A percentile compares a stretch with the other conserved stretches of the same genome.
Conservation (phyloP, 495 filamentous ascomycete species). For the Xylaria longipes region DNA sequence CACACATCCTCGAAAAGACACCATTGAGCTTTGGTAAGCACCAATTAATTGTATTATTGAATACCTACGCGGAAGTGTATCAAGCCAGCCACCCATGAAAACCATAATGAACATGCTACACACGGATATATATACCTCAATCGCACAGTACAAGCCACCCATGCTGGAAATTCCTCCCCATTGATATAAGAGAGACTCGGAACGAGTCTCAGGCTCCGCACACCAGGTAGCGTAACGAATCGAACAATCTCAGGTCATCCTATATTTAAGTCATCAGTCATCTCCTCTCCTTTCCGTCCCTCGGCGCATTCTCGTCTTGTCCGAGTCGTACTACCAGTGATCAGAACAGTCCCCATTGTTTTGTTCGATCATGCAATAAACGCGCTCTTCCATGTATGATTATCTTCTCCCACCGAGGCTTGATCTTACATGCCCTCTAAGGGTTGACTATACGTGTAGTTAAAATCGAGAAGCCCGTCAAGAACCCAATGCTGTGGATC, state of each 20-base stretch:
- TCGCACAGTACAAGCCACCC: constrained; percentile 18
- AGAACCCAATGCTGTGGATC: constrained; percentile 92
- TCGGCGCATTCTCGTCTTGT: constrained; percentile 21
- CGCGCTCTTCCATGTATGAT: not conserved
- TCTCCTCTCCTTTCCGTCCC: constrained; percentile 48
- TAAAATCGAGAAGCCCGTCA: constrained; percentile 82
- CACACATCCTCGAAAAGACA: not conserved
- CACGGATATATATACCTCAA: constrained; percentile 22
- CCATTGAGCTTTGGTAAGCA: not conserved
- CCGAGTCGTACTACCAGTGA: constrained; percentile 10
- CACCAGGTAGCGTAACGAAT: constrained; percentile 10
- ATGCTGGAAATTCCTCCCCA: not conserved
- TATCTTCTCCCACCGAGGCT: not conserved
- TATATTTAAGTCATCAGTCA: constrained; percentile 32
- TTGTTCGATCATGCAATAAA: not conserved
- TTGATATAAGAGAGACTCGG: not conserved
- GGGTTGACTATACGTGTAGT: constrained; percentile 63
- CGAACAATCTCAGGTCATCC: constrained; percentile 21
- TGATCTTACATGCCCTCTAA: constrained; percentile 52
- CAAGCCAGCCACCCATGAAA: constrained; percentile 9
- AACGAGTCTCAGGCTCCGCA: not conserved
- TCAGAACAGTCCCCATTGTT: not conserved
- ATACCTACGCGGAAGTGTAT: constrained; percentile 16
- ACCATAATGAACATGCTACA: constrained; percentile 19
- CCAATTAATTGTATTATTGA: constrained; percentile 10